Evolutionary conservation across 257 asterid species (phyloP).

Genomic region (Knoxia roxburghii): DNA sequence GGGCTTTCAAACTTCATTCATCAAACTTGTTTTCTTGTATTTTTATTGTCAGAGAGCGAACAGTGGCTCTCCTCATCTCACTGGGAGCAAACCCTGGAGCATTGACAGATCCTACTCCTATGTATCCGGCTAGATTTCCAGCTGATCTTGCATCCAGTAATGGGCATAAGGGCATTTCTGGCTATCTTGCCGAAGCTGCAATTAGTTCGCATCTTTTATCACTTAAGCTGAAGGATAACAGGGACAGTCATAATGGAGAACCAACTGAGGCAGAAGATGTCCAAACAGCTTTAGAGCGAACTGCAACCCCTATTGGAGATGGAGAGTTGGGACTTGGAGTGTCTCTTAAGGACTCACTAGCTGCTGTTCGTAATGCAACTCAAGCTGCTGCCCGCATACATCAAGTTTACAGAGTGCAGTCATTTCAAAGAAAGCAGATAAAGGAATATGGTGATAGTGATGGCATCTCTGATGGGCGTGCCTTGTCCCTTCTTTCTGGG

Average conservation of each 20-base stretch:
- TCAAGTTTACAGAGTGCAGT: slow-evolving; percentile 77
- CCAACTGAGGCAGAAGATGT: slow-evolving; percentile 28
- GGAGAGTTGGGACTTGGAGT: slow-evolving; percentile 63
- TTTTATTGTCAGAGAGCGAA: slow-evolving; percentile 52
- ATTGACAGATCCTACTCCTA: slow-evolving; percentile 77
- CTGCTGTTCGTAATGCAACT: slow-evolving; percentile 91
- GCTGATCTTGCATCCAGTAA: slow-evolving; percentile 83
- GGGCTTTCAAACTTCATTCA: slow-evolving; percentile 13
- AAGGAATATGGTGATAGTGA: slow-evolving; percentile 46
- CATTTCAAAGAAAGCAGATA: slow-evolving; percentile 83
- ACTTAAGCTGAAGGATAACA: slow-evolving; percentile 53
- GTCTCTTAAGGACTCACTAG: slow-evolving; percentile 78
- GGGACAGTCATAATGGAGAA: slow-evolving; percentile 32
- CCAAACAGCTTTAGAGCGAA: slow-evolving; percentile 63
- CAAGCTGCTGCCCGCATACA: slow-evolving; percentile 96
- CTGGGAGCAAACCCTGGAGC: slow-evolving; percentile 72
- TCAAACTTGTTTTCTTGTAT: slow-evolving; percentile 12
- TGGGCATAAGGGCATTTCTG: slow-evolving; percentile 94
- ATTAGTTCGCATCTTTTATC: slow-evolving; percentile 56
- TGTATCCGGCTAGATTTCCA: slow-evolving; percentile 62
- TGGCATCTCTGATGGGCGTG: slow-evolving; percentile 65
- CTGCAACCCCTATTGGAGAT: slow-evolving; percentile 50
- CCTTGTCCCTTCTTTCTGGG: slow-evolving; percentile 55
- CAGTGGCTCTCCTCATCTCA: slow-evolving; percentile 71
- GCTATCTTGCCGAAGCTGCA: slow-evolving; percentile 74